Evolutionary conservation across 2,329 filamentous ascomycete genomes (phyloP).

Genomic region (Nigrospora osmanthi): DNA sequence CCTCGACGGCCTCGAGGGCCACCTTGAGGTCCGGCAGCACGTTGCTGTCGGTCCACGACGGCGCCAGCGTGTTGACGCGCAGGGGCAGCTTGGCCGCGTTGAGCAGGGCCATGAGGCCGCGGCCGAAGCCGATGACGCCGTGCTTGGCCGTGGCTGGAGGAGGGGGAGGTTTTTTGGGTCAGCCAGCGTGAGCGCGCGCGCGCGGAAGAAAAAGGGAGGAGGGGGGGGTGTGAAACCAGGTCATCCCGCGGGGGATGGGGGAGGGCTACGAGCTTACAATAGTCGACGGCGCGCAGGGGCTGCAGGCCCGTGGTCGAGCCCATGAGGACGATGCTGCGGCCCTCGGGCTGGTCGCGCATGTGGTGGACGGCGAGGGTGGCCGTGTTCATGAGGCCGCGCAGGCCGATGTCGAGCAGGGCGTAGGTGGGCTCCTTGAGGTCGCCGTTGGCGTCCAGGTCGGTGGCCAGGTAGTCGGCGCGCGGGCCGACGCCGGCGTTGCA

Average conservation of each 20-base stretch:
- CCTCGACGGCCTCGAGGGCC: constrained; percentile 27
- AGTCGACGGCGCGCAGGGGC: constrained; percentile 41
- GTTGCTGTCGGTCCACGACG: constrained; percentile 45
- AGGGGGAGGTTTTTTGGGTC: background rate
- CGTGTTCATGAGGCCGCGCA: constrained; percentile 42
- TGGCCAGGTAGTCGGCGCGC: constrained; percentile 34
- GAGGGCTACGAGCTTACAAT: constrained; percentile 27
- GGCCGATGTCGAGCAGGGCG: constrained; percentile 38
- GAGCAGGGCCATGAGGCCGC: constrained; percentile 33
- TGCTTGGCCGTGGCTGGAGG: constrained; percentile 41
- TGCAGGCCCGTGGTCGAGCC: constrained; percentile 43
- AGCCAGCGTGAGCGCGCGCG: background rate
- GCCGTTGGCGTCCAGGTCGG: constrained; percentile 39
- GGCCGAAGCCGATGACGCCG: constrained; percentile 43
- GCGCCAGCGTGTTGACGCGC: constrained; percentile 47
- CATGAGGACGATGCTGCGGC: constrained; percentile 47
- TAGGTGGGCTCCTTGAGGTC: constrained; percentile 36
- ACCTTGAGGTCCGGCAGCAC: constrained; percentile 30
- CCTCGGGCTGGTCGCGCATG: constrained; percentile 35
- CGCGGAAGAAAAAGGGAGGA: too few species aligned
- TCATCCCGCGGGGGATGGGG: background rate
- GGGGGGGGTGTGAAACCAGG: too few species aligned
- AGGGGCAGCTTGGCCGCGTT: constrained; percentile 31
- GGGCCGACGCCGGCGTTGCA: constrained; percentile 52
- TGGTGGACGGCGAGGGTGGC: constrained; percentile 38